phyloP scores from a whole-genome alignment of 2,329 filamentous ascomycete species.

The Pseudogymnoascus sp. region DNA sequence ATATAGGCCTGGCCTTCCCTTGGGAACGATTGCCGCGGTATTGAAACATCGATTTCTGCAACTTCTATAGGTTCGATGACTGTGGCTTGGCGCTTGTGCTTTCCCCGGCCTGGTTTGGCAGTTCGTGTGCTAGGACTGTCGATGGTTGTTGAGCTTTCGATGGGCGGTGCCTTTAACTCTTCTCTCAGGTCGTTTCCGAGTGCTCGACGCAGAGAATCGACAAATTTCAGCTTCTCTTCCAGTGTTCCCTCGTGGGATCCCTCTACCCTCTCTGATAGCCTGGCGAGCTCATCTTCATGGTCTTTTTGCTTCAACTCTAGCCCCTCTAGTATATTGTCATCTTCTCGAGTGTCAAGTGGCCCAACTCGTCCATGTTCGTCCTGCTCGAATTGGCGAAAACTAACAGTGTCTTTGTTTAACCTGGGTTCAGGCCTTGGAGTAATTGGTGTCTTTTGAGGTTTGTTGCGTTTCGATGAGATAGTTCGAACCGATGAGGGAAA shows the following conservation, averaged over 20 bases:
- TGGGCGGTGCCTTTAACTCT: neutral
- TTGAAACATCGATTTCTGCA: slow-evolving; percentile 1
- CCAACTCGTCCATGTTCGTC: neutral
- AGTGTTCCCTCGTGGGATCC: neutral
- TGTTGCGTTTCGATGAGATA: neutral
- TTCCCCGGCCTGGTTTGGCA: neutral
- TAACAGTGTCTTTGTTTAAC: neutral
- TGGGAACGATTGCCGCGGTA: slow-evolving; percentile 4
- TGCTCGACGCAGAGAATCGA: neutral
- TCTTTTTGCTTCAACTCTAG: slow-evolving; percentile 2
- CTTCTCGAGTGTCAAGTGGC: neutral
- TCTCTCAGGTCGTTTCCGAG: neutral
- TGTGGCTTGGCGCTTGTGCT: neutral
- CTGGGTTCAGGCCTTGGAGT: neutral
- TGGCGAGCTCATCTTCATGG: neutral
- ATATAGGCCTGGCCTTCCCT: slow-evolving; percentile 9
- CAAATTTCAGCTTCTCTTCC: neutral
- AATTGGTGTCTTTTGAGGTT: neutral
- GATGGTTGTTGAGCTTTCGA: neutral
- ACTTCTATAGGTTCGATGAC: neutral
- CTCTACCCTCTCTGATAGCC: neutral
- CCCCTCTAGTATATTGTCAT: neutral
- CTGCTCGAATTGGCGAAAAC: slow-evolving; percentile 3
- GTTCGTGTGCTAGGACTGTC: neutral
- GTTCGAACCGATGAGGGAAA: slow-evolving; percentile 6